These are phyloP conservation scores for Pythium biforme DNA, from an alignment of 352 stramenopile genomes.

Conservation along the genomic window DNA sequence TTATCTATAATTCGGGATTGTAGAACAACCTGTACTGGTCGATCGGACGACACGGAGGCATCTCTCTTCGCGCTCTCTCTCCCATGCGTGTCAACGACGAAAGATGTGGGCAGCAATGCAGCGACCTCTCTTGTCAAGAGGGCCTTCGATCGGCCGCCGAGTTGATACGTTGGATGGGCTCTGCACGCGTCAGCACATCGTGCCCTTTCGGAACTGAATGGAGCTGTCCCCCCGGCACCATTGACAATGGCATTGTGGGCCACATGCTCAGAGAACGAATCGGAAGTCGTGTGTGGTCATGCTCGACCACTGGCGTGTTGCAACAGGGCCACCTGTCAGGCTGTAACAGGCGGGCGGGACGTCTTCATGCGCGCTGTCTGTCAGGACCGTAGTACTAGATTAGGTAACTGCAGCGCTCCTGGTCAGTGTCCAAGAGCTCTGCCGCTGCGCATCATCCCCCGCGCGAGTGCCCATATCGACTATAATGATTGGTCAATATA, in stretches of 20 bases:
- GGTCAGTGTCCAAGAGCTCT: neutral
- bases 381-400: neutral
- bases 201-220: neutral
- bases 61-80: slow-evolving; percentile 1
- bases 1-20: too few relatives aligned
- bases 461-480: neutral
- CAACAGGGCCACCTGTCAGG: too few relatives aligned
- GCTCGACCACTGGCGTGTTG: too few relatives aligned
- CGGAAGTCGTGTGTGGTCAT: too few relatives aligned
- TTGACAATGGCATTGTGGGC: too few relatives aligned
- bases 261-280: too few relatives aligned
- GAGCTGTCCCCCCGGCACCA: too few relatives aligned
- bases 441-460: slow-evolving; percentile 6
- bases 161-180: neutral
- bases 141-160: too few relatives aligned
- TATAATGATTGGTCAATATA: neutral
- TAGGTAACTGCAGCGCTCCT: neutral
- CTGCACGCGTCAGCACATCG: neutral
- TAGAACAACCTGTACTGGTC: too few relatives aligned
- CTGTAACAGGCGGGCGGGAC: too few relatives aligned
- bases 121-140: too few relatives aligned
- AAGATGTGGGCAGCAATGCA: neutral
- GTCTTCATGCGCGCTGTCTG: too few relatives aligned
- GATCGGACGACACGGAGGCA: neutral
- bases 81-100: slow-evolving; percentile 7